Evolutionary conservation across 202 grass and related monocot species (phyloP), one percentile per base, ranked within the genome.

Genomic region (Dendrocalamus latiflorus): DNA sequence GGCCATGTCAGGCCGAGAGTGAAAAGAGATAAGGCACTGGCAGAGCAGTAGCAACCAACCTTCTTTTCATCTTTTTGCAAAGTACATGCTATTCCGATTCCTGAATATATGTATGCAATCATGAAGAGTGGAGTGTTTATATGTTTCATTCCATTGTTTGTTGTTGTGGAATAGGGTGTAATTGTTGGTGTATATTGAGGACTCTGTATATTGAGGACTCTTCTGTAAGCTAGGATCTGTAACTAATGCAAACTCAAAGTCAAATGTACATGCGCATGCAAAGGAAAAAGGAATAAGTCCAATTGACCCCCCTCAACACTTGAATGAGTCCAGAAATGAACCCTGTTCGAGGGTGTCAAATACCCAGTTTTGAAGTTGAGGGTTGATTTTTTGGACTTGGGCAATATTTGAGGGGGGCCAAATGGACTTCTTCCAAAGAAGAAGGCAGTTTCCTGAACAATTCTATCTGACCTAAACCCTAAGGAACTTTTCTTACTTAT

Each of bases 1-100:
- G 13, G 89, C 84, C n/a, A 93, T 97, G 75, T 72, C 79, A 54
- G 34, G 55, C 9, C 1, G 45, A 83, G 72, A 83, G 44, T 55
- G 64, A 77, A 9, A 55, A 55, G 3, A 42, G 9, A 17, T 3
- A 65, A 72, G 22, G 54, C 8, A 58, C 9, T 54, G 37, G 37
- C 28, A 18, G 48, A 68, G 49, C 39, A 74, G 41, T n/a, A 17
- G n/a, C 18, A 67, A 60, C 26, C 44, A 68, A 38, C 37, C 39
- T 68, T 67, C 37, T 75, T 80, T 66, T 38, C 76, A 49, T 68
- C 21, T 67, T 80, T n/a, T 45, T 50, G n/a, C 49, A 39, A 45
- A 58, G 20, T 48, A 21, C 48, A 72, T 45, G 33, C 10, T 11
- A 39, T 22, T 47, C 59, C 47, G 37, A 72, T 48, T 60, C 39